These are phyloP conservation scores for Lichtheimia ornata DNA, from an alignment of 371 early-diverging fungal genomes.

Conservation along the genomic window DNA sequence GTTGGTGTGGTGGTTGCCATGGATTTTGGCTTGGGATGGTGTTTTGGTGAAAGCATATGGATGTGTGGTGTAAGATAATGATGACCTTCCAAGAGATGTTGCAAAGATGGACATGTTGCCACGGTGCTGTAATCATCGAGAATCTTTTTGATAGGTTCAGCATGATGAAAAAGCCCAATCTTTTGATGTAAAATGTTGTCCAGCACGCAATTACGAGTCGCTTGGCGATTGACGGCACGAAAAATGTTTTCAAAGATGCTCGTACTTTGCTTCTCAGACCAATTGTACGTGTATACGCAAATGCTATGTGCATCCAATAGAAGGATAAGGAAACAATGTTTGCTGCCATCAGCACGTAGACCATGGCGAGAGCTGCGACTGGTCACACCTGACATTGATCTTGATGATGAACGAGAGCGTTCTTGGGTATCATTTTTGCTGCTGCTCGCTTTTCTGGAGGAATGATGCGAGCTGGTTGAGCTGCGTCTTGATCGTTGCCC, in stretches of 20 bases:
- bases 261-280: slow-evolving; percentile 59
- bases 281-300: slow-evolving; percentile 73
- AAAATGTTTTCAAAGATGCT: slow-evolving; percentile 54
- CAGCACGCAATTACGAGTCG: slow-evolving; percentile 54
- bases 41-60: slow-evolving; percentile 27
- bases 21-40: slow-evolving; percentile 12
- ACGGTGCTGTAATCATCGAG: slow-evolving; percentile 20
- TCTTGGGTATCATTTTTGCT: slow-evolving; percentile 12
- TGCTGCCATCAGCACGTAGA: slow-evolving; percentile 25
- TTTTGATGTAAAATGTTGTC: slow-evolving; percentile 69
- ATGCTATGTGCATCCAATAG: slow-evolving; percentile 58
- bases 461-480: slow-evolving; percentile 27
- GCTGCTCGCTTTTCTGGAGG: slow-evolving; percentile 2
- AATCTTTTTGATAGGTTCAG: slow-evolving; percentile 23
- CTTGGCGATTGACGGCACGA: slow-evolving; percentile 46
- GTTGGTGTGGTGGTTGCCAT: slow-evolving; percentile 1
- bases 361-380: not conserved
- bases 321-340: slow-evolving; percentile 69
- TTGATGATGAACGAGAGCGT: slow-evolving; percentile 28
- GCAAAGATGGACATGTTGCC: slow-evolving; percentile 3
- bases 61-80: slow-evolving; percentile 21
- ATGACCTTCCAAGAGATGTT: slow-evolving; percentile 6
- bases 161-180: slow-evolving; percentile 72
- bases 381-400: slow-evolving; percentile 21
- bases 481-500: slow-evolving; percentile 30